Base-by-base conservation (phyloP, 225 moss, liverwort and hornwort genomes). In the Marchantia polymorpha region DNA sequence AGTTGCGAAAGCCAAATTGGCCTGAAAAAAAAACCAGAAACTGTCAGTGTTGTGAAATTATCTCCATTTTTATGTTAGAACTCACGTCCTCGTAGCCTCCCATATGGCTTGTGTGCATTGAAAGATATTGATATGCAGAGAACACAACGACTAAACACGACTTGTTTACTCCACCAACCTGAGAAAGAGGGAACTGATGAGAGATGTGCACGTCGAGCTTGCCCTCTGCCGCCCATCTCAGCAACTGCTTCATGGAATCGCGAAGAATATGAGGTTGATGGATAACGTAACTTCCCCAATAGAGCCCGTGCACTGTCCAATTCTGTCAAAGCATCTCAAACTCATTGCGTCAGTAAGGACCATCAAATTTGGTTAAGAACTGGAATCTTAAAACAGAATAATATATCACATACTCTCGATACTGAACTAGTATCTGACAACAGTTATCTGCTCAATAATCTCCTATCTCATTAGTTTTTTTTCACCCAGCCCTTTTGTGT, bases 301-400 rank as follows among this genome's bases (percentile, higher is more conserved):
- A 99, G 49, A 99, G 87, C 39, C 99, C 99, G 84, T 99, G 99
- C 27, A 88, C 86, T 53, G 99, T 95, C 90, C 89, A 91, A 83
- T 99, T 99, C 99, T 99, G 91, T 66, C 52, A 61, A 27, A 11
- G 16, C 39, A 39, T 39, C 39, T 39, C 39, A 39, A 39, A 19
- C 5, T 12, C 13, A 12, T 8, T 19, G 19, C 56, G 14, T 12
- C 56, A 56, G 56, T 3, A 56, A 56, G 39, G 39, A 39, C 39
- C 39, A 39, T 56, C 56, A 56, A 56, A 12, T 56, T 56, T 56
- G 13, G 56, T 19, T 3, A 56, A 8, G 5, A 19, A 56, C 14
- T 8, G 56, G 56, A 56, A 19, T 56, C 56, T 13, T 56, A 12
- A 56, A 56, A 3, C 39, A 39, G 39, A 39, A 39, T 39, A 39